Conservation (phyloP, 2,329 filamentous ascomycete genomes). For the Neoscytalidium dimidiatum region DNA sequence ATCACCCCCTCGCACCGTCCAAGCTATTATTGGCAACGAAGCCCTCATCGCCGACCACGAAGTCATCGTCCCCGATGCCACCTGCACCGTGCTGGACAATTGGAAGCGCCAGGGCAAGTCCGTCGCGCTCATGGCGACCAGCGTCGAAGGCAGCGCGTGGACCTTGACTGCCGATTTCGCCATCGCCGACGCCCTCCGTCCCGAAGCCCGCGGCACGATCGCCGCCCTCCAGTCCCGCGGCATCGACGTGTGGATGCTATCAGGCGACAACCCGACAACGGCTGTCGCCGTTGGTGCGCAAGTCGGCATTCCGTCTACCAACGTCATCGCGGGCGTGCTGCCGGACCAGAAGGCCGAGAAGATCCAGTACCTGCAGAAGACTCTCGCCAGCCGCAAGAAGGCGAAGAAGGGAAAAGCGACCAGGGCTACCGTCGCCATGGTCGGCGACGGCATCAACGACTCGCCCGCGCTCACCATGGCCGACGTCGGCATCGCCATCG, state of each 20-base stretch:
- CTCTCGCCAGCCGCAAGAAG: conserved; percentile 27
- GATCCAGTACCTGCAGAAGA: conserved; percentile 54
- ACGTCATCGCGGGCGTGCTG: conserved; percentile 85
- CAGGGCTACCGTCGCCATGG: conserved; percentile 72
- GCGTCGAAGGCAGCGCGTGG: conserved; percentile 25
- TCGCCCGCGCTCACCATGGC: conserved; percentile 77
- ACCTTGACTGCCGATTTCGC: conserved; percentile 67
- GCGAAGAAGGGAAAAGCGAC: conserved; percentile 15
- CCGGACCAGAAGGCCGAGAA: conserved; percentile 79
- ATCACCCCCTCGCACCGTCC: conserved; percentile 29
- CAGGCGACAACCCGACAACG: conserved; percentile 85
- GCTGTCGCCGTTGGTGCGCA: conserved; percentile 75
- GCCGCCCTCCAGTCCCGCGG: conserved; percentile 63
- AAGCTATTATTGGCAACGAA: conserved; percentile 73
- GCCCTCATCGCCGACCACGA: conserved; percentile 57
- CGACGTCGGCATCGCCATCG: conserved; percentile 81
- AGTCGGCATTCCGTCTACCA: conserved; percentile 70
- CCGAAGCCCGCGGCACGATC: conserved; percentile 69
- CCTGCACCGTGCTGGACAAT: conserved; percentile 28
- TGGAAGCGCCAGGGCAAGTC: conserved; percentile 48
- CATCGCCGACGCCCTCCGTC: conserved; percentile 78
- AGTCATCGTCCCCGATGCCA: conserved; percentile 30
- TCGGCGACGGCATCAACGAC: conserved; percentile 86
- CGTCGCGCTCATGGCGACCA: conserved; percentile 41
- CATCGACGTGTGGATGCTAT: conserved; percentile 86